Evolutionary conservation across 345 rosid species (phyloP).

Genomic region (Viola odorata): DNA sequence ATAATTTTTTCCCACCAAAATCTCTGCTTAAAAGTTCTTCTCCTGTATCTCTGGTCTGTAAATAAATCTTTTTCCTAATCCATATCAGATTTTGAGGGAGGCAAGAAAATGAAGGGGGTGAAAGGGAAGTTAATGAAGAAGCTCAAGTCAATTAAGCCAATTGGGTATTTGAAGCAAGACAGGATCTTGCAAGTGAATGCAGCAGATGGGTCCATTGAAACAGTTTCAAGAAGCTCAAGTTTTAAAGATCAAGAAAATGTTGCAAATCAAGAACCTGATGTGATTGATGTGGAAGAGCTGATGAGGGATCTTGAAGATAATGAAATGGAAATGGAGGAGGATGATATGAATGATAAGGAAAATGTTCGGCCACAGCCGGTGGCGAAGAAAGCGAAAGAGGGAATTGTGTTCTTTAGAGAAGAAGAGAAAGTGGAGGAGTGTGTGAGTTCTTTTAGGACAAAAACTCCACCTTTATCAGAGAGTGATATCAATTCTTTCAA

Average conservation of each 20-base stretch:
- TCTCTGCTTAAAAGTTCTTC: neutral
- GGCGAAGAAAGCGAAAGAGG: neutral
- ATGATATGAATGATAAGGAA: slow-evolving; percentile 40
- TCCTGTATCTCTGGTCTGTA: neutral
- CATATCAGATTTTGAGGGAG: slow-evolving; percentile 1
- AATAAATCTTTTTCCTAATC: neutral
- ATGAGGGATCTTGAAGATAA: slow-evolving; percentile 41
- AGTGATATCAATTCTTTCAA: slow-evolving; percentile 47
- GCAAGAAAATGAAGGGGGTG: slow-evolving; percentile 56
- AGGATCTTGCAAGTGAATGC: slow-evolving; percentile 51
- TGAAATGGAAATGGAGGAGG: slow-evolving; percentile 25
- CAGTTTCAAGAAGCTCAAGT: slow-evolving; percentile 24
- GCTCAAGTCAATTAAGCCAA: slow-evolving; percentile 53
- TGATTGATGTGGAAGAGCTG: slow-evolving; percentile 41
- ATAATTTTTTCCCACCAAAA: neutral
- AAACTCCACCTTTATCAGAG: slow-evolving; percentile 35
- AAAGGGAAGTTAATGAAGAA: slow-evolving; percentile 68
- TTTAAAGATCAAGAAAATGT: slow-evolving; percentile 23
- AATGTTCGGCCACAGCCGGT: slow-evolving; percentile 36
- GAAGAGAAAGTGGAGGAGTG: slow-evolving; percentile 18
- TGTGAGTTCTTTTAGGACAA: slow-evolving; percentile 8
- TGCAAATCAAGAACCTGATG: slow-evolving; percentile 25
- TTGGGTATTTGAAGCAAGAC: slow-evolving; percentile 60
- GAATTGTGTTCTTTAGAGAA: neutral
- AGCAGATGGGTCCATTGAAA: slow-evolving; percentile 50